These are phyloP conservation scores for Leucosporidium creatinivorum DNA, from an alignment of 768 basidiomycete genomes.

Conservation along the genomic window DNA sequence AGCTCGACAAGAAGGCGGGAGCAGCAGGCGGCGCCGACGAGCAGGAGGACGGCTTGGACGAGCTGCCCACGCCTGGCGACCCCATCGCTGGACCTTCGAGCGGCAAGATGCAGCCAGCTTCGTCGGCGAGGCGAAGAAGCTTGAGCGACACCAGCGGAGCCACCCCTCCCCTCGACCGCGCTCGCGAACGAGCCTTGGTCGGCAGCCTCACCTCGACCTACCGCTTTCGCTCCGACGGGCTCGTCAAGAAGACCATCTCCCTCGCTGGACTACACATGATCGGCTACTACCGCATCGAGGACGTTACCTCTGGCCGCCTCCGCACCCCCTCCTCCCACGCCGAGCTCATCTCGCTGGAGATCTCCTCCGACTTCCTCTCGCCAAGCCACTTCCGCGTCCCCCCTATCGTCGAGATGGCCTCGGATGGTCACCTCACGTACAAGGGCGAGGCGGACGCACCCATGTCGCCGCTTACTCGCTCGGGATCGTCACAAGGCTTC, in stretches of 20 bases:
- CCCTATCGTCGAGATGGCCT: conserved; percentile 75
- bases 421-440: conserved; percentile 74
- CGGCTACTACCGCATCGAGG: conserved; percentile 87
- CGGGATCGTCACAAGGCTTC: conserved; percentile 20
- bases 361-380: conserved; percentile 78
- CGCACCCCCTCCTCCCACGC: conserved; percentile 80
- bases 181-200: conserved; percentile 64
- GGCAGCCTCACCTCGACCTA: conserved; percentile 87
- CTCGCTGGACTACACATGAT: conserved; percentile 87
- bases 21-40: neutral
- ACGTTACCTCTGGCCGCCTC: conserved; percentile 79
- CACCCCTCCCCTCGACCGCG: conserved; percentile 15
- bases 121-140: neutral
- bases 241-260: conserved; percentile 93
- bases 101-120: neutral
- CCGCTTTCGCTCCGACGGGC: conserved; percentile 84
- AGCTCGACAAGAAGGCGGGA: conserved; percentile 64
- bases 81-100: neutral
- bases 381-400: conserved; percentile 86
- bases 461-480: conserved; percentile 10
- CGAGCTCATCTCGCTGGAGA: conserved; percentile 71
- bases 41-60: conserved; percentile 14
- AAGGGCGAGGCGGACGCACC: conserved; percentile 37
- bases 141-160: conserved; percentile 4
- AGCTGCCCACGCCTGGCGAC: neutral